These are phyloP conservation scores for Fusarium neocosmosporiellum DNA, from an alignment of 2,329 filamentous ascomycete genomes.

Conservation along the genomic window DNA sequence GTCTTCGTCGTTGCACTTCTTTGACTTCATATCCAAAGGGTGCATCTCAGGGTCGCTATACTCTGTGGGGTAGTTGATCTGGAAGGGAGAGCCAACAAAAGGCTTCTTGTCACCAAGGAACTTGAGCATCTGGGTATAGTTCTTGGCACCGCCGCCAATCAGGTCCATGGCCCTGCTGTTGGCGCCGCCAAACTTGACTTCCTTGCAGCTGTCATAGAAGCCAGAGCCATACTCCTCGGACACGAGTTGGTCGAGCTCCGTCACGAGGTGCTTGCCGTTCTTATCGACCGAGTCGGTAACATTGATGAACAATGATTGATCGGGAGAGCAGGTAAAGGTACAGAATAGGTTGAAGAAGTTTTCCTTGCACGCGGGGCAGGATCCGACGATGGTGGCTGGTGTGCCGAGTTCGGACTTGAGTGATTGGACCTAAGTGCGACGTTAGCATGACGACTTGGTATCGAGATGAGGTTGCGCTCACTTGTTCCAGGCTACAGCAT, in stretches of 20 bases:
- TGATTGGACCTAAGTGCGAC: slow-evolving; percentile 71
- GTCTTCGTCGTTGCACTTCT: slow-evolving; percentile 91
- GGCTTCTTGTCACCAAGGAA: slow-evolving; percentile 94
- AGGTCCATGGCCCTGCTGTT: slow-evolving; percentile 95
- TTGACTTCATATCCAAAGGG: slow-evolving; percentile 76
- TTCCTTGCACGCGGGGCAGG: slow-evolving; percentile 95
- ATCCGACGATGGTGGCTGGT: slow-evolving; percentile 88
- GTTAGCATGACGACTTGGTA: slow-evolving; percentile 17
- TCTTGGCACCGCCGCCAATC: slow-evolving; percentile 93
- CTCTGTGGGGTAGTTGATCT: slow-evolving; percentile 88
- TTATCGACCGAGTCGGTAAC: slow-evolving; percentile 79
- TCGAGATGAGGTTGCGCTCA: slow-evolving; percentile 47
- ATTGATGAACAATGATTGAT: slow-evolving; percentile 96
- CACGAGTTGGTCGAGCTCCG: slow-evolving; percentile 90
- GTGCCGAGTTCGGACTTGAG: slow-evolving; percentile 87
- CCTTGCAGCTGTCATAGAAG: slow-evolving; percentile 97
- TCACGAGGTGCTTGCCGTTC: slow-evolving; percentile 73
- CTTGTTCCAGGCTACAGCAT: slow-evolving; percentile 87
- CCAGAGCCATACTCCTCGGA: slow-evolving; percentile 85
- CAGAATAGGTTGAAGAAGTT: slow-evolving; percentile 99
- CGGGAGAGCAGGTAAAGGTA: slow-evolving; percentile 96
- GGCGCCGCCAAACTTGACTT: slow-evolving; percentile 96
- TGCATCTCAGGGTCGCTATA: slow-evolving; percentile 77
- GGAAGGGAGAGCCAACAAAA: slow-evolving; percentile 88
- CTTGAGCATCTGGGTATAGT: slow-evolving; percentile 87